These are phyloP conservation scores for Immersiella caudata DNA, from an alignment of 495 filamentous ascomycete species.

Conservation along the genomic window DNA sequence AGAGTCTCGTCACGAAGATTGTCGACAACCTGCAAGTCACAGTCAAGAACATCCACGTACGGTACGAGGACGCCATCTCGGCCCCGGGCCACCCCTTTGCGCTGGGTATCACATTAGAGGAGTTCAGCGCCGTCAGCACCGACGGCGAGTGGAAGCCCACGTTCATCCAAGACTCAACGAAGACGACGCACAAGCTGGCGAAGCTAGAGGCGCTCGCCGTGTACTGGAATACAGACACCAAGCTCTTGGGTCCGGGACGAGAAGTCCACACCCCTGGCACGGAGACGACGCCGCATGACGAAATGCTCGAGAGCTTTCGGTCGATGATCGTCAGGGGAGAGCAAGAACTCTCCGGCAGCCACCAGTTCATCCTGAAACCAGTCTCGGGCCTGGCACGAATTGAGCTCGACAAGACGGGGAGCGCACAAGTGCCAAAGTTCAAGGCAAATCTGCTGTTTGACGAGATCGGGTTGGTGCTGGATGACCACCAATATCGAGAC, in stretches of 20 bases:
- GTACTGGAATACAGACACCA: constrained; percentile 96
- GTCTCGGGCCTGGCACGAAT: constrained; percentile 90
- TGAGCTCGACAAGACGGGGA: constrained; percentile 89
- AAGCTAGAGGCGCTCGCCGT: constrained; percentile 83
- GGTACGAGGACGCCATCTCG: constrained; percentile 96
- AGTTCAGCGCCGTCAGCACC: constrained; percentile 95
- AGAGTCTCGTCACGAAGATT: constrained; percentile 91
- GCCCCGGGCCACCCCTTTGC: constrained; percentile 95
- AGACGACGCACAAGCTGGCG: constrained; percentile 88
- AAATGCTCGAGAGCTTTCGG: constrained; percentile 74
- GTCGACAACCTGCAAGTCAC: constrained; percentile 97
- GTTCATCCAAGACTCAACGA: constrained; percentile 83
- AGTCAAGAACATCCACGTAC: constrained; percentile 95
- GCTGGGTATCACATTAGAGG: constrained; percentile 84
- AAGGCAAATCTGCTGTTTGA: constrained; percentile 91
- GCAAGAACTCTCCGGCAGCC: constrained; percentile 51
- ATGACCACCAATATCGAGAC: constrained; percentile 96
- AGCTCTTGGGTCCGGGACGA: constrained; percentile 76
- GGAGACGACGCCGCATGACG: constrained; percentile 58
- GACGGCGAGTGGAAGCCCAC: constrained; percentile 91
- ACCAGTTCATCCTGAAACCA: constrained; percentile 94
- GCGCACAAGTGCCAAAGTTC: constrained; percentile 77
- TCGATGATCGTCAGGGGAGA: constrained; percentile 74
- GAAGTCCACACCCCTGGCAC: constrained; percentile 63
- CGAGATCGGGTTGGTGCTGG: constrained; percentile 91